Base-by-base conservation (phyloP, 108 stramenopile species). In the Nitzschia putrida region DNA sequence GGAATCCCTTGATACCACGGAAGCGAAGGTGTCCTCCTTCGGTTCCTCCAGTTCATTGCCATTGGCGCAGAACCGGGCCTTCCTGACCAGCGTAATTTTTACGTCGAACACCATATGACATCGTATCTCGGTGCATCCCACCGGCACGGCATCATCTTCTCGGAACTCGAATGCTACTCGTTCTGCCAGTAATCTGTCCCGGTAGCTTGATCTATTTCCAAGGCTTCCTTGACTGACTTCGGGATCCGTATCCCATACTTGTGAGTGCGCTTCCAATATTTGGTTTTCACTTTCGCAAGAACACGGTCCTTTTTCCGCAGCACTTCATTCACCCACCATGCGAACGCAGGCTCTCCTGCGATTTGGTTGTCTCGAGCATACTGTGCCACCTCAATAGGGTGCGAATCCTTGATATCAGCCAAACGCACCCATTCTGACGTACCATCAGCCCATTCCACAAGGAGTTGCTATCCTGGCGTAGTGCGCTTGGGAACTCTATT, bases 181-280 rank as follows among this genome's bases (percentile, higher is more conserved):
- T 80, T 71, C 1, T n/a, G 22, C 85, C 85, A 85, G 1, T 66
- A 51, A 20, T 57, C 72, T 43, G 72, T 73, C 8, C 80, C 80
- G 37, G 65, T 76, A 29, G 59, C 25, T 22, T 23, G 53, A 59
- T 85, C 80, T 18, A 85, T 64, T 20, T 60, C 61, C 2, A 57
- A 11, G 8, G 80, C 84, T 49, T 81, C 78, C 11, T 66, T 69
- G 12, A 81, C 66, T 16, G 50, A 57, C 21, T 73, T 66, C 7
- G 83, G 83, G 6, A 85, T 3, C 2, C 65, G 5, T 29, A 85
- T 68, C 0, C 81, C 79, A 66, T 58, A 80, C 42, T 86, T 86
- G 44, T 81, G 73, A 1, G 77, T 79, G 0, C 51, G 67, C 6
- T 53, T 20, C 85, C 79, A 83, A 53, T 83, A 80, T 49, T 74